Percentiles rank a stretch among this genome's conserved stretches.
phyloP scores from a whole-genome alignment of 768 basidiomycete species.

The Boletus insuetus region DNA sequence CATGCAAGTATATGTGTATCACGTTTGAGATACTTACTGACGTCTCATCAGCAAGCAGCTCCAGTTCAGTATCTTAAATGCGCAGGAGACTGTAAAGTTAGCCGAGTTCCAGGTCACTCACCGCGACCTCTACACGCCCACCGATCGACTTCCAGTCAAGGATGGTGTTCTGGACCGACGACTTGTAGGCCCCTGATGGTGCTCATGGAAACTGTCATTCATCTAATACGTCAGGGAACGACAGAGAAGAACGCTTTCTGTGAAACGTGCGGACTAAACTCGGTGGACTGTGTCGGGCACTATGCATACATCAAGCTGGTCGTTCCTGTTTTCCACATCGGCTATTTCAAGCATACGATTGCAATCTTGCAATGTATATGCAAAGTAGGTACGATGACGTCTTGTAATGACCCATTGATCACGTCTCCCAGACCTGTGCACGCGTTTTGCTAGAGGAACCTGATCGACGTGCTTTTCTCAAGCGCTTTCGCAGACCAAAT shows the following conservation, averaged over 20 bases:
- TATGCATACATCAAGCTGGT: slow-evolving; percentile 98
- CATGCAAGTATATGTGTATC: slow-evolving; percentile 49
- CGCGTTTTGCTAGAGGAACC: slow-evolving; percentile 86
- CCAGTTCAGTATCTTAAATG: slow-evolving; percentile 91
- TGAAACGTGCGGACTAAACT: slow-evolving; percentile 89
- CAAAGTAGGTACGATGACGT: slow-evolving; percentile 55
- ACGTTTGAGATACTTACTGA: slow-evolving; percentile 1
- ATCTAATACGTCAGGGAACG: slow-evolving; percentile 63
- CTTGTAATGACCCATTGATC: neutral
- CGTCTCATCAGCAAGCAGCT: slow-evolving; percentile 73
- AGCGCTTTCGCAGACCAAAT: slow-evolving; percentile 84
- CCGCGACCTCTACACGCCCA: slow-evolving; percentile 84
- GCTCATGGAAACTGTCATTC: neutral
- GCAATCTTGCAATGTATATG: slow-evolving; percentile 93
- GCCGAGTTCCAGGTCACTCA: slow-evolving; percentile 96
- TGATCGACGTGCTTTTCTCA: slow-evolving; percentile 79
- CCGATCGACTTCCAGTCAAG: slow-evolving; percentile 80
- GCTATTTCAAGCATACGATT: slow-evolving; percentile 96
- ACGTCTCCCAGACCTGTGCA: slow-evolving; percentile 71
- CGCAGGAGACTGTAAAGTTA: slow-evolving; percentile 93
- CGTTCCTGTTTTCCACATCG: slow-evolving; percentile 97
- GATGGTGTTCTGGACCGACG: slow-evolving; percentile 92
- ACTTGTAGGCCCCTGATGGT: slow-evolving; percentile 52
- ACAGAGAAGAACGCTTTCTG: slow-evolving; percentile 91
- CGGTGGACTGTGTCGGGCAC: slow-evolving; percentile 96